These are phyloP conservation scores for Umbelopsis ramanniana DNA, from an alignment of 192 early-diverging fungal genomes.

Conservation along the genomic window DNA sequence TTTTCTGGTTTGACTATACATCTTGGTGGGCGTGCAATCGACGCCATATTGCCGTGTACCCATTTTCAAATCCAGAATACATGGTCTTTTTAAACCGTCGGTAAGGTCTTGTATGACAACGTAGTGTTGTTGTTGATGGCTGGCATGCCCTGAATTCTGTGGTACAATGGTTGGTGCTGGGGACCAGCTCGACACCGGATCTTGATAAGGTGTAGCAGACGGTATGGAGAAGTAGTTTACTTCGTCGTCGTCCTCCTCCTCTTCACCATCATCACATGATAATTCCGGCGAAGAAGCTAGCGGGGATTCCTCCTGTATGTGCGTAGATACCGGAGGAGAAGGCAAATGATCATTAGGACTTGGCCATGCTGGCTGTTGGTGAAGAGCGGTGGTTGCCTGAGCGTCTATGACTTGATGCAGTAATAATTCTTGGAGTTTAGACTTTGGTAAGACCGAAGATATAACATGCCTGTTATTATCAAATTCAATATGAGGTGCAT, in stretches of 20 bases:
- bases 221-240: slow-evolving; percentile 15
- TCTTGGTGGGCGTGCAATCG: slow-evolving; percentile 77
- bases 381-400: slow-evolving; percentile 39
- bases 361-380: slow-evolving; percentile 18
- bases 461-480: slow-evolving; percentile 79
- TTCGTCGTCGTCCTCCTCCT: slow-evolving; percentile 38
- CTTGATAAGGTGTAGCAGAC: slow-evolving; percentile 19
- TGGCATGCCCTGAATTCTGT: slow-evolving; percentile 28
- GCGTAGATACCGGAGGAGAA: not conserved
- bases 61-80: slow-evolving; percentile 96
- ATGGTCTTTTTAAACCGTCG: slow-evolving; percentile 81
- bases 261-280: slow-evolving; percentile 35
- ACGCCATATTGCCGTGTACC: slow-evolving; percentile 94
- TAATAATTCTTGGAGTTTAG: slow-evolving; percentile 56
- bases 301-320: slow-evolving; percentile 3
- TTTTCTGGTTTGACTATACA: slow-evolving; percentile 83
- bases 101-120: slow-evolving; percentile 91
- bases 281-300: slow-evolving; percentile 10
- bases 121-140: slow-evolving; percentile 68
- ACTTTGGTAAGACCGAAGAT: slow-evolving; percentile 63
- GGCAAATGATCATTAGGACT: not conserved
- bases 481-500: slow-evolving; percentile 74
- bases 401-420: slow-evolving; percentile 42
- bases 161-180: slow-evolving; percentile 14
- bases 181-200: slow-evolving; percentile 15